phyloP scores from a whole-genome alignment of 2,329 filamentous ascomycete species.

The Colletotrichum falcatum region DNA sequence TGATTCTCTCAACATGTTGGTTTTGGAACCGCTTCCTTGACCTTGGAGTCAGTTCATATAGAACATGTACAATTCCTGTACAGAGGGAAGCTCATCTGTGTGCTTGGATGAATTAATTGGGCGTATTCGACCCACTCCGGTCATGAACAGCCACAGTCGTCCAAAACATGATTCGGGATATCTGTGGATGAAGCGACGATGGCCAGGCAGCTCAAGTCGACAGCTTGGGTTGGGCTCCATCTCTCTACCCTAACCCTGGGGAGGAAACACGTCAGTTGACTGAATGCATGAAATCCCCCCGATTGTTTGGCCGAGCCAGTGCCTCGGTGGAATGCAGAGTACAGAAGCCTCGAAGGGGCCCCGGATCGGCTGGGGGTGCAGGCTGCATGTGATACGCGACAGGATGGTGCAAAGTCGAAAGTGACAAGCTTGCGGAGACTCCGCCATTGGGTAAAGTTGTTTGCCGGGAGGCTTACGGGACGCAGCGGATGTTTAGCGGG shows the following conservation, averaged over 20 bases:
- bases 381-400: neutral
- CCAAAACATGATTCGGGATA: neutral
- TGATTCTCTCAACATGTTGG: neutral
- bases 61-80: neutral
- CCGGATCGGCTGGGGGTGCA: slow-evolving; percentile 6
- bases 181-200: no score
- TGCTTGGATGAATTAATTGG: neutral
- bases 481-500: slow-evolving; percentile 16
- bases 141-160: neutral
- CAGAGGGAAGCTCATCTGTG: neutral
- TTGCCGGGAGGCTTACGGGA: neutral
- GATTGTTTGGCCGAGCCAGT: slow-evolving; percentile 25
- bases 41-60: neutral
- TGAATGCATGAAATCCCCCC: slow-evolving; percentile 16
- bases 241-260: neutral
- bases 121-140: neutral
- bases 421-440: slow-evolving; percentile 33
- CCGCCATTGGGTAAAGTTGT: slow-evolving; percentile 11
- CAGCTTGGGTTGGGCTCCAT: no score
- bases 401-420: neutral
- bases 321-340: neutral
- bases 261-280: neutral
- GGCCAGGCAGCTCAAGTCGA: neutral
- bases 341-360: neutral
- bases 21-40: neutral